phyloP scores from a whole-genome alignment of 352 stramenopile genomes.

The Globisporangium orthogonon region DNA sequence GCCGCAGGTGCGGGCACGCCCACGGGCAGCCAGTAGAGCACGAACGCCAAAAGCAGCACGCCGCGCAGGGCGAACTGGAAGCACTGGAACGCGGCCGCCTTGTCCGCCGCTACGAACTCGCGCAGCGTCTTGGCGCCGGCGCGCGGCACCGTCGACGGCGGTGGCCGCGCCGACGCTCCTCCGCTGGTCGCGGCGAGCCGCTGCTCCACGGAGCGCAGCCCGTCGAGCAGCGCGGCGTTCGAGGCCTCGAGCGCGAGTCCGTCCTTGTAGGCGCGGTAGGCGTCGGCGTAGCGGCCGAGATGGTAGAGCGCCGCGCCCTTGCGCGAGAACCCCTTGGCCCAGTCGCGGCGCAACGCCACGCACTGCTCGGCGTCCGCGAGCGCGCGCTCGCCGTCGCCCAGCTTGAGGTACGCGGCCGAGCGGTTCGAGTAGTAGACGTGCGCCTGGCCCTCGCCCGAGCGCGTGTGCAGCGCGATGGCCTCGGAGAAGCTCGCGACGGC shows the following conservation, averaged over 20 bases:
- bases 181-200: conserved; percentile 25
- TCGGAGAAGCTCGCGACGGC: conserved; percentile 73
- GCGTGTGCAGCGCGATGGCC: conserved; percentile 55
- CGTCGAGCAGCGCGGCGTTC: conserved; percentile 68
- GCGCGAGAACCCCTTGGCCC: conserved; percentile 85
- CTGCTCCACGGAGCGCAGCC: conserved; percentile 49
- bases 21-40: conserved; percentile 66
- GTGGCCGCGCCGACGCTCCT: neutral
- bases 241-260: conserved; percentile 51
- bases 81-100: conserved; percentile 57
- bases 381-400: conserved; percentile 52
- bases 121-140: conserved; percentile 26
- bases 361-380: conserved; percentile 80
- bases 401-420: conserved; percentile 79
- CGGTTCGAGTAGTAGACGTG: conserved; percentile 84
- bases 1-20: conserved; percentile 31
- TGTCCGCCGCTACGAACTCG: conserved; percentile 50
- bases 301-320: conserved; percentile 70
- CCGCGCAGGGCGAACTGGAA: conserved; percentile 65
- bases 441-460: conserved; percentile 23
- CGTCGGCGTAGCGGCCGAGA: conserved; percentile 58
- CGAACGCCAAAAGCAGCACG: conserved; percentile 61
- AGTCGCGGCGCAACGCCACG: conserved; percentile 62
- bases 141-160: conserved; percentile 8
- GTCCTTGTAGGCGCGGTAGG: conserved; percentile 74